Evolutionary conservation across 805 yeast species (phyloP), one percentile per base, ranked within the genome.

Genomic region (Saccharomycopsis fermentans): DNA sequence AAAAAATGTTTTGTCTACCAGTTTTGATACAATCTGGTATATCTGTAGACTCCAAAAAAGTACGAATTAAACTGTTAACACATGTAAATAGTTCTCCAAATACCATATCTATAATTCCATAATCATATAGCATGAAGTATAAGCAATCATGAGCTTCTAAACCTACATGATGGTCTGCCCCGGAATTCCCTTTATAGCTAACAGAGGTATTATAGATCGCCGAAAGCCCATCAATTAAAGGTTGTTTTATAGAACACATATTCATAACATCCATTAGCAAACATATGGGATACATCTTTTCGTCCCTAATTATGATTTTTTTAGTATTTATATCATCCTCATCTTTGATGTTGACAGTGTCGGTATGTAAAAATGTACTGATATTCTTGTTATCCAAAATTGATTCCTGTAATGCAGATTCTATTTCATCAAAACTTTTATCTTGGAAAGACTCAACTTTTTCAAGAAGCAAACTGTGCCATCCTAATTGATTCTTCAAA

Each of bases 41-140:
- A 26, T 29, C 14, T 6, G 26, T 2, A 26, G 35, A 29, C 17
- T 54, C 43, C 51, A 36, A 24, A 24, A 17, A 29, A 24, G 56
- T 43, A 39, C 26, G 56, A 39, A 54, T 54, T 16, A 54, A 43
- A 26, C 43, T 54, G 21, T 39, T 43, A n/a, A 43, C 26, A 43
- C 50, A 43, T 17, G 27, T 11, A 43, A 43, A 36, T 37, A 54
- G 39, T 32, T 32, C 34, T 14, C 27, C 12, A n/a, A 54, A 36
- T 5, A 36, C 35, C 12, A 21, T 29, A 40, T 26, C 36, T 16
- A 50, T 32, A 27, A 50, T 32, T 32, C 37, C 53, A 50, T 29
- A n/a, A 24, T 36, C 36, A 17, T 36, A 39, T n/a, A 43, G 21
- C 29, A 40, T 32, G 39, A 54, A 43, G 24, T 43, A 43, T 26